phyloP scores from a whole-genome alignment of 2,329 filamentous ascomycete genomes.

The Gyromitra esculenta region DNA sequence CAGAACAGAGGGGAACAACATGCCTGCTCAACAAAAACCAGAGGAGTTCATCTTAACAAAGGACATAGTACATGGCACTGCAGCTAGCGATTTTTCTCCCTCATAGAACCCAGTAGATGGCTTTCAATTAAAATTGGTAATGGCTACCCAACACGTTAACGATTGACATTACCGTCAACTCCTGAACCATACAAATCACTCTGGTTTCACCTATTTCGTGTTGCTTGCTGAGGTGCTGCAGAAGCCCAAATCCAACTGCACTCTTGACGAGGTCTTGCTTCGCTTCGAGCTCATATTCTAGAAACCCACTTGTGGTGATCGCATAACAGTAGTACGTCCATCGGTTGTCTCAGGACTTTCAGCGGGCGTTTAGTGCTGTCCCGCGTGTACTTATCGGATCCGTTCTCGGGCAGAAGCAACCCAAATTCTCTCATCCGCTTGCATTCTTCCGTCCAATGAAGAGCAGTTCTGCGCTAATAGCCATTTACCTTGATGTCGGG shows the following conservation, averaged over 20 bases:
- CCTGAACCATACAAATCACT: slow-evolving; percentile 4
- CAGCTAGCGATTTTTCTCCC: not conserved
- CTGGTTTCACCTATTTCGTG: not conserved
- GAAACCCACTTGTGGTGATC: slow-evolving; percentile 9
- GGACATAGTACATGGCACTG: not conserved
- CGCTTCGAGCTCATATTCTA: slow-evolving; percentile 11
- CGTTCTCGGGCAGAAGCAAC: slow-evolving; percentile 20
- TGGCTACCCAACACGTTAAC: not conserved
- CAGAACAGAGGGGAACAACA: not conserved
- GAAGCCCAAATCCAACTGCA: not conserved
- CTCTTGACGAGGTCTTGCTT: slow-evolving; percentile 4
- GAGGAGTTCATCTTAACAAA: not conserved
- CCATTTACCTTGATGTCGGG: not conserved
- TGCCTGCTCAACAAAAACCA: not conserved
- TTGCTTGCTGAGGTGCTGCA: not conserved
- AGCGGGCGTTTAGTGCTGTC: slow-evolving; percentile 26
- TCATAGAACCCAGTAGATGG: not conserved
- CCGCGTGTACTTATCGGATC: slow-evolving; percentile 44
- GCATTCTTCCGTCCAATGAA: slow-evolving; percentile 25
- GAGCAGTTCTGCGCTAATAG: not conserved
- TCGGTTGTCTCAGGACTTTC: slow-evolving; percentile 36
- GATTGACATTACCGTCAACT: not conserved
- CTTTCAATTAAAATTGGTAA: slow-evolving; percentile 4
- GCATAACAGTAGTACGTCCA: slow-evolving; percentile 9
- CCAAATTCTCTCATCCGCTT: slow-evolving; percentile 2